A percentile compares a stretch with the other conserved stretches of the same genome.
phyloP scores from a whole-genome alignment of 2,329 filamentous ascomycete species.

The Macrophomina pseudophaseolina region DNA sequence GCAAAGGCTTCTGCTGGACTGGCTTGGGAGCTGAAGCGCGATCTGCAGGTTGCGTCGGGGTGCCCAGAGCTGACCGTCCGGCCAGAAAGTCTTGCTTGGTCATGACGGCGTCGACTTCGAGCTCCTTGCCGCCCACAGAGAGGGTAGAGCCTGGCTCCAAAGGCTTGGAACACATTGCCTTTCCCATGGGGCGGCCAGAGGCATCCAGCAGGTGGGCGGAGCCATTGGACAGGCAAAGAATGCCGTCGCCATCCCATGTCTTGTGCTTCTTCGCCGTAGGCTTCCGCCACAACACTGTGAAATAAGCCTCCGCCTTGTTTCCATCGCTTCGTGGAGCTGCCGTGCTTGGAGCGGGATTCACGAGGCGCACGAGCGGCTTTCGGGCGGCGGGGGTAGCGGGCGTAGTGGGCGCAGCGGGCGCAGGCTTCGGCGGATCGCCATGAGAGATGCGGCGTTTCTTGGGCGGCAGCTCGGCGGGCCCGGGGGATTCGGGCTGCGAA shows the following conservation, averaged over 20 bases:
- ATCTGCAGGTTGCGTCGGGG: constrained; percentile 14
- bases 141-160: constrained; percentile 65
- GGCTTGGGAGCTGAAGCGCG: constrained; percentile 33
- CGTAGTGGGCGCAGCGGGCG: constrained; percentile 15
- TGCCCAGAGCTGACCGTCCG: constrained; percentile 52
- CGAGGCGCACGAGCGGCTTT: constrained; percentile 38
- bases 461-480: constrained; percentile 40
- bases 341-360: constrained; percentile 34
- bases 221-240: constrained; percentile 63
- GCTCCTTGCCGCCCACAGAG: constrained; percentile 68
- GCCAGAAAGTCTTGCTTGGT: constrained; percentile 64
- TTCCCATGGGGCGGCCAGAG: constrained; percentile 67
- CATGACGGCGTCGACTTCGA: constrained; percentile 69
- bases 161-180: constrained; percentile 59
- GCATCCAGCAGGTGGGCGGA: constrained; percentile 66
- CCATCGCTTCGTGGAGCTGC: constrained; percentile 17
- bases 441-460: constrained; percentile 50
- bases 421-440: constrained; percentile 30
- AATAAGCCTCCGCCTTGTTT: constrained; percentile 45
- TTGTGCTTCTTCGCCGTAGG: constrained; percentile 75
- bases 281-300: constrained; percentile 61
- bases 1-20: constrained; percentile 30
- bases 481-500: constrained; percentile 26
- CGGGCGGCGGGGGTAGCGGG: constrained; percentile 30
- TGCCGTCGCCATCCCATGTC: constrained; percentile 76